Conservation (phyloP, 2,329 filamentous ascomycete genomes). For the Neoscytalidium dimidiatum region DNA sequence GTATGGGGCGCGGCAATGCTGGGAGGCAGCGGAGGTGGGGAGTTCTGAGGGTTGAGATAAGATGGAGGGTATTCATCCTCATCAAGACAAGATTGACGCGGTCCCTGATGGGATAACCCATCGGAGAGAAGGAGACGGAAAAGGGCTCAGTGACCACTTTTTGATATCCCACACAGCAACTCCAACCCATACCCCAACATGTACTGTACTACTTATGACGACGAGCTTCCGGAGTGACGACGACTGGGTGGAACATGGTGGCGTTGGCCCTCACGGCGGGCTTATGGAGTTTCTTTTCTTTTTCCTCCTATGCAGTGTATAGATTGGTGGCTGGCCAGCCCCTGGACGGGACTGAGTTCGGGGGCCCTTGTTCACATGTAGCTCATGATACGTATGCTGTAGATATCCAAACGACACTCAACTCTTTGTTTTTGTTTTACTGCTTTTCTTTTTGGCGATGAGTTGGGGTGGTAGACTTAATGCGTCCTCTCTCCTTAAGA, state of each 20-base stretch:
- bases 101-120: background rate
- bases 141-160: background rate
- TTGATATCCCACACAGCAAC: slow-evolving; percentile 1
- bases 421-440: background rate
- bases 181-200: background rate
- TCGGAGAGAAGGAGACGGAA: background rate
- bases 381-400: background rate
- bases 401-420: slow-evolving; percentile 6
- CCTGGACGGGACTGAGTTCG: background rate
- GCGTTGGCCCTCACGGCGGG: background rate
- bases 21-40: slow-evolving; percentile 37
- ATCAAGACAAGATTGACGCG: background rate
- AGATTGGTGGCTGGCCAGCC: background rate
- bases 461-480: background rate
- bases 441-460: background rate
- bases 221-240: background rate
- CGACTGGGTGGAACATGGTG: background rate
- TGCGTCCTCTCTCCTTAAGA: too few species aligned
- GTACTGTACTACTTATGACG: background rate
- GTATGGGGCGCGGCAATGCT: slow-evolving; percentile 71
- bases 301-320: background rate
- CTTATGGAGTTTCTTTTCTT: background rate
- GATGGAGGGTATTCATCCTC: background rate
- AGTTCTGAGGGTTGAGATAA: slow-evolving; percentile 30
- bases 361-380: background rate